These are phyloP conservation scores for Saccharomycopsis selenospora DNA, from an alignment of 805 yeast species.

Conservation along the genomic window DNA sequence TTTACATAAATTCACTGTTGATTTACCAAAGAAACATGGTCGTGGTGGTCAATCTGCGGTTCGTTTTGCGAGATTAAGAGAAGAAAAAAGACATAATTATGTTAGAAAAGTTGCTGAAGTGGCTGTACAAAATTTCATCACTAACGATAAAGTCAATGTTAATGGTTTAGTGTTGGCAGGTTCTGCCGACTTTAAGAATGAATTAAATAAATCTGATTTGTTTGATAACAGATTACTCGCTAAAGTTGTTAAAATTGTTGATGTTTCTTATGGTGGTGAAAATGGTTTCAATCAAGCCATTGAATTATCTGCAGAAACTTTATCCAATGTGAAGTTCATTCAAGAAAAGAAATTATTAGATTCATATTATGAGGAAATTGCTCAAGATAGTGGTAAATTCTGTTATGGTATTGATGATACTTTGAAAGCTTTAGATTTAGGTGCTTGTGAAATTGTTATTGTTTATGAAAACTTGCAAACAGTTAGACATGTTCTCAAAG, in stretches of 20 bases:
- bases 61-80: slow-evolving; percentile 98
- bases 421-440: slow-evolving; percentile 89
- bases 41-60: slow-evolving; percentile 99
- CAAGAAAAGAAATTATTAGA: slow-evolving; percentile 96
- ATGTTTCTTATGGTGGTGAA: slow-evolving; percentile 98
- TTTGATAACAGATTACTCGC: slow-evolving; percentile 85
- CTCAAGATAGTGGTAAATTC: slow-evolving; percentile 95
- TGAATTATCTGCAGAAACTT: slow-evolving; percentile 93
- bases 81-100: slow-evolving; percentile 97
- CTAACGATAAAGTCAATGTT: slow-evolving; percentile 90
- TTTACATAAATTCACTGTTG: slow-evolving; percentile 92
- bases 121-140: slow-evolving; percentile 94
- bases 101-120: slow-evolving; percentile 97
- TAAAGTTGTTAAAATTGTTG: slow-evolving; percentile 87
- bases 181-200: slow-evolving; percentile 97
- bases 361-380: slow-evolving; percentile 90
- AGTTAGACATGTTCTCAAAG: slow-evolving; percentile 76
- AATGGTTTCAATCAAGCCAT: slow-evolving; percentile 99
- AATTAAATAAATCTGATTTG: slow-evolving; percentile 84
- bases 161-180: slow-evolving; percentile 96
- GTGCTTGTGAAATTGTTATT: slow-evolving; percentile 89
- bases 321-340: slow-evolving; percentile 93
- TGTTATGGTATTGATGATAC: slow-evolving; percentile 98
- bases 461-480: slow-evolving; percentile 89
- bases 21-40: slow-evolving; percentile 98